Evolutionary conservation across 1,284 basidiomycete genomes (phyloP), one percentile per base, ranked within the genome.

Genomic region (Grifola frondosa): DNA sequence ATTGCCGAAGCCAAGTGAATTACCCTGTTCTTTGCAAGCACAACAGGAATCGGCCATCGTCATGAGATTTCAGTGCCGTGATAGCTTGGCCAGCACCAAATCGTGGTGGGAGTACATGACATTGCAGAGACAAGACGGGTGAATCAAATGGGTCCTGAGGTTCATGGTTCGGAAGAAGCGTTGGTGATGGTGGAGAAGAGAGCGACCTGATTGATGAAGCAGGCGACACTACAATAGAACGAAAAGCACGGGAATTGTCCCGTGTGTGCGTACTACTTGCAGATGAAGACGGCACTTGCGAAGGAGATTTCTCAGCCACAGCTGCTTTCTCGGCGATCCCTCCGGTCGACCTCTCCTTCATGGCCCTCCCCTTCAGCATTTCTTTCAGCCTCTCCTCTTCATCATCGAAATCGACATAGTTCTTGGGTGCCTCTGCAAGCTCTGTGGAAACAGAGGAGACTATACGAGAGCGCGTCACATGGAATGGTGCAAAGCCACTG

Each of bases 321-420:
- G 42, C 8, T 2, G 52, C 44, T 17, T 32, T 47, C 17, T 48
- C 49, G 3, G 42, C 11, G 16, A 46, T n/a, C n/a, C n/a, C n/a
- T n/a, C n/a, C n/a, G n/a, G 49, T 24, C n/a, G 54, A 30, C 40
- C 66, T 71, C 33, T 77, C 74, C 52, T 69, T 75, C 15, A 65
- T 67, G 20, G 65, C 60, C 36, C 64, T 74, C 17, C 75, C 77
- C 55, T 80, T 80, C 22, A 90, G 62, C 60, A 89, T 70, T 28
- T 78, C 81, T 57, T 85, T 87, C 48, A 90, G 70, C 52, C 79
- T 81, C 42, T 80, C 82, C 5, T 82, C 72, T 58, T 90, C 88
- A 30, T 88, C 84, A 4, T 89, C 87, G 44, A 80, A 88, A 54
- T 90, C 87, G 3, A 89, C 81, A 54, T 76, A 81, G 53, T 81